Conservation (phyloP, 306 rosid species). For the Amphicarpaea edgeworthii region DNA sequence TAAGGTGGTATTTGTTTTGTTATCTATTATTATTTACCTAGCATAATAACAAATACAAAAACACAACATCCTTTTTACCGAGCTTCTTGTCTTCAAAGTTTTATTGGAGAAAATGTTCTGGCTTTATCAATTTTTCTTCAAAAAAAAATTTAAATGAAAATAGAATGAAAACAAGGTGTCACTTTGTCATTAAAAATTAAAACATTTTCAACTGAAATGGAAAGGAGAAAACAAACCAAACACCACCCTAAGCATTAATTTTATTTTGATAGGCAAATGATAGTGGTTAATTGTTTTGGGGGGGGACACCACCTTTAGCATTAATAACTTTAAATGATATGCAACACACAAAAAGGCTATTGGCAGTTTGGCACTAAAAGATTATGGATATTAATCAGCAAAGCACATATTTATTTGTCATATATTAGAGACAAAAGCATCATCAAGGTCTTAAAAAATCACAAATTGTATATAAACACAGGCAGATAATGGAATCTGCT, state of each 20-base stretch:
- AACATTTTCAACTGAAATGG: background rate
- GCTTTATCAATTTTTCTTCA: background rate
- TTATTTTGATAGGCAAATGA: too few relatives aligned
- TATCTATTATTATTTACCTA: background rate
- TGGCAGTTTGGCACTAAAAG: background rate
- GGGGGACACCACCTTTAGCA: background rate
- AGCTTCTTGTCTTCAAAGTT: conserved; percentile 8
- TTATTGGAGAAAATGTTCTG: background rate
- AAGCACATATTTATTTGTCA: background rate
- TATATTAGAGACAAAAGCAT: background rate
- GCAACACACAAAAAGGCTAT: background rate
- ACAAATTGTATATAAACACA: background rate
- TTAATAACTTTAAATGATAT: conserved; percentile 3
- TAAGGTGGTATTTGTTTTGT: background rate
- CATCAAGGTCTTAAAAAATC: conserved; percentile 10
- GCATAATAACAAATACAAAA: conserved; percentile 8
- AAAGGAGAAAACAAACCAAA: background rate
- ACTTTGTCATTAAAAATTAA: background rate
- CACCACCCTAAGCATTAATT: background rate
- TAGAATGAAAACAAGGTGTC: conserved; percentile 5
- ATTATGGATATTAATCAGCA: conserved; percentile 3
- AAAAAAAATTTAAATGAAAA: conserved; percentile 5
- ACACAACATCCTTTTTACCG: background rate
- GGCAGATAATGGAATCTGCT: conserved; percentile 30
- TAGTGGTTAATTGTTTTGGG: too few relatives aligned